Evolutionary conservation across 257 asterid genomes (phyloP).

Genomic region (Jasminum sambac): DNA sequence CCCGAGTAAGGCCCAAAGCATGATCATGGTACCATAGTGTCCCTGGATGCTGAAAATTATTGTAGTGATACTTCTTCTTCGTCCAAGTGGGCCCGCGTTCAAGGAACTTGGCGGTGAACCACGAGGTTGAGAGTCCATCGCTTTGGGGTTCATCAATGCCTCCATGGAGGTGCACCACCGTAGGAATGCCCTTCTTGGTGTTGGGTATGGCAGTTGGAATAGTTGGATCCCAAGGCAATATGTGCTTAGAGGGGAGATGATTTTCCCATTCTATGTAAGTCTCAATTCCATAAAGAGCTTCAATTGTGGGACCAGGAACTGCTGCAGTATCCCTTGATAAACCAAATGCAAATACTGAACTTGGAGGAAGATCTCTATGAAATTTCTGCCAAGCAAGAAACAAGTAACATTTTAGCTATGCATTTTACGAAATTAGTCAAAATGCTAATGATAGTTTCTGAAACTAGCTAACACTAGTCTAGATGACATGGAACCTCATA

Average conservation of each 20-base stretch:
- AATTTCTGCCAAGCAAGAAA: constrained; percentile 55
- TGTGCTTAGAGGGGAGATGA: constrained; percentile 75
- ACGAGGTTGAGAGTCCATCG: constrained; percentile 62
- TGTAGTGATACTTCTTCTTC: constrained; percentile 49
- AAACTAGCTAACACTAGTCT: too few relatives aligned
- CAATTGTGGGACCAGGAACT: constrained; percentile 91
- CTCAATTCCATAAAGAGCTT: constrained; percentile 61
- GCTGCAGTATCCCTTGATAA: constrained; percentile 49
- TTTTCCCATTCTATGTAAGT: constrained; percentile 60
- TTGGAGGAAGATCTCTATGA: constrained; percentile 72
- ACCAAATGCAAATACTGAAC: constrained; percentile 74
- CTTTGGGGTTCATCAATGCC: constrained; percentile 66
- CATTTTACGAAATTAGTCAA: background rate
- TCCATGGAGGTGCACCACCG: constrained; percentile 92
- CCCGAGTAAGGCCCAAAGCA: constrained; percentile 89
- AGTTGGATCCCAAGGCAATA: constrained; percentile 83
- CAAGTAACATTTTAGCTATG: background rate
- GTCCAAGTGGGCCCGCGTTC: constrained; percentile 67
- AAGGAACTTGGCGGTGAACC: constrained; percentile 66
- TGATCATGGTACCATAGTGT: constrained; percentile 90
- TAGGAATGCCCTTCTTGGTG: constrained; percentile 56
- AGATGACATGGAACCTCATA: too few relatives aligned
- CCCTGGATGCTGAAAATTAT: constrained; percentile 82
- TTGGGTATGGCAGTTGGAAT: constrained; percentile 68
- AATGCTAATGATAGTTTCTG: background rate